These are phyloP conservation scores for Phylloporus sp. DNA, from an alignment of 768 basidiomycete species.

Conservation along the genomic window DNA sequence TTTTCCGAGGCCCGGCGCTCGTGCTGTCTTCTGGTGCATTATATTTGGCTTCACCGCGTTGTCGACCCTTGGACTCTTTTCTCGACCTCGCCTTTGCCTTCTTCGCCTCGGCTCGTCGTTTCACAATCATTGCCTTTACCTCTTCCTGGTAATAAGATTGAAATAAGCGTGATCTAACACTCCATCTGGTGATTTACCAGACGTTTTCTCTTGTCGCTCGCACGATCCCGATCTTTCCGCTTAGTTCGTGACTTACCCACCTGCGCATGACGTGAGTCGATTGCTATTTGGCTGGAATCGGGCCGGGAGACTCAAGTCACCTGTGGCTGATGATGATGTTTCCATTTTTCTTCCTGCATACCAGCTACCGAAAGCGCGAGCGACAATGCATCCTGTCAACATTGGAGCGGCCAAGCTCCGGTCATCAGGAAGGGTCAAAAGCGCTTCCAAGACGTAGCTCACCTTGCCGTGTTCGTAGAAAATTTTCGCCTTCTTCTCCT, in stretches of 20 bases:
- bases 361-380: conserved; percentile 46
- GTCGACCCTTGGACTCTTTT: conserved; percentile 18
- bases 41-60: conserved; percentile 7
- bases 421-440: conserved; percentile 17
- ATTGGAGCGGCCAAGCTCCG: conserved; percentile 14
- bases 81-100: conserved; percentile 35
- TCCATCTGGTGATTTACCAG: conserved; percentile 32
- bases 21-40: conserved; percentile 7
- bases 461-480: conserved; percentile 33
- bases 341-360: conserved; percentile 43
- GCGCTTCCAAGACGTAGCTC: conserved; percentile 14
- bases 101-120: conserved; percentile 35
- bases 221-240: conserved; percentile 22
- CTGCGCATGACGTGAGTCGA: conserved; percentile 21
- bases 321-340: conserved; percentile 39
- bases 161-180: conserved; percentile 9
- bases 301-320: conserved; percentile 19
- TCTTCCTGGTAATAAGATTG: conserved; percentile 34
- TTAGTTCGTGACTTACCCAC: conserved; percentile 25
- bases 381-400: conserved; percentile 40
- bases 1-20: conserved; percentile 28
- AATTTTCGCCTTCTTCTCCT: conserved; percentile 25
- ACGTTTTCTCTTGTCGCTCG: conserved; percentile 33
- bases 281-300: conserved; percentile 15
- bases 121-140: conserved; percentile 36